phyloP scores from a whole-genome alignment of 805 yeast species.

The Lipomyces yamanashiensis region DNA sequence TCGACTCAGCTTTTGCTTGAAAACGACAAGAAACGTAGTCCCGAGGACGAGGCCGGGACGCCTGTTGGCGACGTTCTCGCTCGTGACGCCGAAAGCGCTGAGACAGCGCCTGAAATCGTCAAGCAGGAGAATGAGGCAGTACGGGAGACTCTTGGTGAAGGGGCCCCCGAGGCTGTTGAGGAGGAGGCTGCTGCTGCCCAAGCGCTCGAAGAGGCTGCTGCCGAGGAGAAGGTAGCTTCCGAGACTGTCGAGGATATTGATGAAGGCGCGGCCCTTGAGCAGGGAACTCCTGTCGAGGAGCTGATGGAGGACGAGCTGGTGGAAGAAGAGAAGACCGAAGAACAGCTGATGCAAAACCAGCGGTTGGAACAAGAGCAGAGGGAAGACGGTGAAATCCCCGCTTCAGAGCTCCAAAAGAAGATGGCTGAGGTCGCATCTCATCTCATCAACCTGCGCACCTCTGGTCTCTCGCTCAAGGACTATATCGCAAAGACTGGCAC shows the following conservation, averaged over 20 bases:
- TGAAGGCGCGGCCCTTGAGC: background rate
- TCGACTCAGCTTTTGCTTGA: background rate
- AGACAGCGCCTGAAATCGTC: conserved; percentile 33
- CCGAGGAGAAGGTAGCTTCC: background rate
- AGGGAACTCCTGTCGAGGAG: conserved; percentile 18
- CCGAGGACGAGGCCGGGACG: conserved; percentile 37
- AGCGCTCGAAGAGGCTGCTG: background rate
- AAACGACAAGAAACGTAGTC: conserved; percentile 15
- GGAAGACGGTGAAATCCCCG: background rate
- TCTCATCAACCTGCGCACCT: conserved; percentile 24
- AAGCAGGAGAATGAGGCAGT: conserved; percentile 22
- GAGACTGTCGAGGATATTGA: conserved; percentile 9
- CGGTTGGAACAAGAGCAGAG: background rate
- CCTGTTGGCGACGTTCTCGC: conserved; percentile 36
- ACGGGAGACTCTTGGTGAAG: conserved; percentile 10
- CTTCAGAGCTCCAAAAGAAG: background rate
- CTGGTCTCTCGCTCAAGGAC: conserved; percentile 24
- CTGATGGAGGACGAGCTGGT: conserved; percentile 1
- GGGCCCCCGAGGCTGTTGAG: background rate
- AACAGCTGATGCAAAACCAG: background rate
- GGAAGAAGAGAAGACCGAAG: background rate
- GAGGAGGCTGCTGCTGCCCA: background rate
- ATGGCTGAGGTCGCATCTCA: conserved; percentile 23
- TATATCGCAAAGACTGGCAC: conserved; percentile 20
- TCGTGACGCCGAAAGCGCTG: conserved; percentile 31